Base-by-base conservation (phyloP, 176 grass and related monocot genomes). In the Secale cereale region DNA sequence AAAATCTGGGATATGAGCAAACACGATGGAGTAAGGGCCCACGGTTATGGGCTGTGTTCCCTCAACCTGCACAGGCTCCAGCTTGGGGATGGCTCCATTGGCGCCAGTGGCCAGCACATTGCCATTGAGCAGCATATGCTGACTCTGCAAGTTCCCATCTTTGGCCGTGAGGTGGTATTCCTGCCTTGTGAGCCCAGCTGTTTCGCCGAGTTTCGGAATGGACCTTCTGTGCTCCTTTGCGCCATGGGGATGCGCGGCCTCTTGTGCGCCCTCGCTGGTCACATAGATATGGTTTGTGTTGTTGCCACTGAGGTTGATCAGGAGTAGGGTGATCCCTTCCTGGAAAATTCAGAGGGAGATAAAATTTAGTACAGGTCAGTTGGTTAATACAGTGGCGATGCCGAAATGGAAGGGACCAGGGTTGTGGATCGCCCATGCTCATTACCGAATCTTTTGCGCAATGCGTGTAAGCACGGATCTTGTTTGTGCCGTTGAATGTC, bases 121-220 rank as follows among this genome's bases (percentile, higher is more conserved):
- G 82, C 88, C 93, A 77, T 99, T 99, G 17, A 99, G 88, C 63
- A 99, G 32, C 93, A 96, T 77, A 28, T 86, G 91, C 33, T 96
- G 97, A 90, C 97, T 99, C 77, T 99, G 97, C 64, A 99, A 27
- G 27, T 96, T 85, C 29, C 91, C 88, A 46, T 85, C 81, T 76
- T 88, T 94, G 26, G 97, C 83, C 15, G 90, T 99, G 31, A 99
- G 85, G 83, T 99, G 97, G 85, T 96, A 99, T 78, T 99, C 97
- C 80, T 92, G 90, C 79, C 97, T 94, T 52, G 78, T 79, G 26
- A 86, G 78, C 61, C 65, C 56, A 60, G 68, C 81, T n/a, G 57
- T 65, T 75, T 89, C 79, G 8, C 46, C 30, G 11, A 89, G 68
- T 32, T 68, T 78, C 11, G 82, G 85, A 71, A 88, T 63, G 25